A percentile compares a stretch with the other conserved stretches of the same genome.
Conservation (phyloP, 2,329 filamentous ascomycete species). For the Neophaeococcomyces mojaviensis region DNA sequence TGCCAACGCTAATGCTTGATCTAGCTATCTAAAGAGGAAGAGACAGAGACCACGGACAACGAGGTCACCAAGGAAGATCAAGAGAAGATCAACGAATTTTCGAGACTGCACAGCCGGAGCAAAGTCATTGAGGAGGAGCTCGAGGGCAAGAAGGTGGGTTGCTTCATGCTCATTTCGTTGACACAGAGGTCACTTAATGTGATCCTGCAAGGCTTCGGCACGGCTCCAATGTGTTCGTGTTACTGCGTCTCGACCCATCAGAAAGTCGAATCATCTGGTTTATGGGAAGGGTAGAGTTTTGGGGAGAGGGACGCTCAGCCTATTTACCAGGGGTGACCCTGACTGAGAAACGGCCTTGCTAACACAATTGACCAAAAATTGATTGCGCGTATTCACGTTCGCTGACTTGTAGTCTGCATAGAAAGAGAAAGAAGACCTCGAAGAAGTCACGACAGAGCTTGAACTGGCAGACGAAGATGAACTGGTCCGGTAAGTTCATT, state of each 20-base stretch:
- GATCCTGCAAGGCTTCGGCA: no score
- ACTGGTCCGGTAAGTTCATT: slow-evolving; percentile 92
- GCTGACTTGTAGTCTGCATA: slow-evolving; percentile 33
- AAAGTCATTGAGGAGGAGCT: slow-evolving; percentile 71
- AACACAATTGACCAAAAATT: no score
- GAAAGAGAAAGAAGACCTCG: slow-evolving; percentile 98
- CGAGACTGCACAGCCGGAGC: slow-evolving; percentile 83
- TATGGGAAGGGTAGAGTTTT: no score
- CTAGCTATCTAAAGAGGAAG: slow-evolving; percentile 89
- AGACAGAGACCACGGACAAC: slow-evolving; percentile 68
- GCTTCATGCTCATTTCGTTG: neutral
- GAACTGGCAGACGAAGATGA: slow-evolving; percentile 95
- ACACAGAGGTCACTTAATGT: neutral
- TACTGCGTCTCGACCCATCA: neutral
- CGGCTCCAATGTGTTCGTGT: no score
- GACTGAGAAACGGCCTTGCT: no score
- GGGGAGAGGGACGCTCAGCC: no score
- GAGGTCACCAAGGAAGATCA: slow-evolving; percentile 95
- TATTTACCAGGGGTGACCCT: no score
- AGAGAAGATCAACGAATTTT: slow-evolving; percentile 98
- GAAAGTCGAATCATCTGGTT: no score
- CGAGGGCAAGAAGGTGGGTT: slow-evolving; percentile 66
- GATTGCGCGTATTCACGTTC: neutral
- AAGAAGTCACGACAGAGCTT: slow-evolving; percentile 83
- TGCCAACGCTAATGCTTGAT: neutral